These are phyloP conservation scores for Vitis hybrid DNA, from an alignment of 177 flowering plant genomes.

Conservation along the genomic window DNA sequence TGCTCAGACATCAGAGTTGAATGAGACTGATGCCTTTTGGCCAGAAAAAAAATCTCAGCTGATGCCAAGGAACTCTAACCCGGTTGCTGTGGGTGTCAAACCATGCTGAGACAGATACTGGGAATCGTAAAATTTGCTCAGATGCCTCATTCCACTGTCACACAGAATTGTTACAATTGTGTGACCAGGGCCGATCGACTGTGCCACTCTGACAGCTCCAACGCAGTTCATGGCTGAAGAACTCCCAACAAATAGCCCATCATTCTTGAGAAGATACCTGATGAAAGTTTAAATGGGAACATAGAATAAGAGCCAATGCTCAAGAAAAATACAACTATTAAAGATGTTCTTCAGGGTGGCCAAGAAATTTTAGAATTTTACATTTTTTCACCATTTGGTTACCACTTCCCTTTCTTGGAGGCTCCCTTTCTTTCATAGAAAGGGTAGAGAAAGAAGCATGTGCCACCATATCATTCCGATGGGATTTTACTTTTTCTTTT, in stretches of 20 bases:
- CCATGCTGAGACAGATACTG: conserved; percentile 62
- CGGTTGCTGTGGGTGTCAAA: conserved; percentile 67
- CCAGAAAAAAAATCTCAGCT: conserved; percentile 15
- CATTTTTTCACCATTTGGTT: too few relatives aligned
- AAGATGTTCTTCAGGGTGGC: too few relatives aligned
- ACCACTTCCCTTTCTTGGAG: too few relatives aligned
- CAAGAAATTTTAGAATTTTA: too few relatives aligned
- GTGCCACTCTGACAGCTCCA: conserved; percentile 88
- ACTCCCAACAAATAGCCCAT: conserved; percentile 95
- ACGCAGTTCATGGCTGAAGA: conserved; percentile 99
- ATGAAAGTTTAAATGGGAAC: neutral
- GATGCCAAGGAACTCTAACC: conserved; percentile 63
- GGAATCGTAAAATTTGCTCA: conserved; percentile 75
- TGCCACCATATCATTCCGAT: too few relatives aligned
- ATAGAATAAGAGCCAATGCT: neutral
- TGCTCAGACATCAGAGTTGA: too few relatives aligned
- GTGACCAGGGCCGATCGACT: conserved; percentile 82
- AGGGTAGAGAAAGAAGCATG: too few relatives aligned
- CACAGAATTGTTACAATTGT: conserved; percentile 90
- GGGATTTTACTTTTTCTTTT: neutral
- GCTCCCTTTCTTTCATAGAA: too few relatives aligned
- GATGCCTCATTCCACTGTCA: conserved; percentile 93
- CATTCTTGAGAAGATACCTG: conserved; percentile 88
- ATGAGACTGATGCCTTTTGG: too few relatives aligned
- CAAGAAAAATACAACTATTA: neutral